These are phyloP conservation scores for Kwoniella botswanensis DNA, from an alignment of 768 basidiomycete genomes.

Conservation along the genomic window DNA sequence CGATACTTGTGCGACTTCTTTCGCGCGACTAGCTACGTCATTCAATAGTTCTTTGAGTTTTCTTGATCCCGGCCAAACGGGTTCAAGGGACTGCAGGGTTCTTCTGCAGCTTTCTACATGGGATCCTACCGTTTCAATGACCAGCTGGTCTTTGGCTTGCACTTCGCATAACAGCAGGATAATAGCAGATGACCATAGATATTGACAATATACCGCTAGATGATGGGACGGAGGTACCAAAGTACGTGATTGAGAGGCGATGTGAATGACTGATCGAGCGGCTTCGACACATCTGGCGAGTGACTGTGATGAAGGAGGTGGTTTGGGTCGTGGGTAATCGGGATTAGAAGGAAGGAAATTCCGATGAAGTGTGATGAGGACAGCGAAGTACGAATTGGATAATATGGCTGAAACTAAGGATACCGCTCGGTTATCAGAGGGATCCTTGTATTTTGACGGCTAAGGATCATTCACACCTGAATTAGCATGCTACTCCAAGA, in stretches of 20 bases:
- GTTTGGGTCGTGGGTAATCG: slow-evolving; percentile 43
- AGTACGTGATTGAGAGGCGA: slow-evolving; percentile 47
- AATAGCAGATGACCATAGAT: slow-evolving; percentile 52
- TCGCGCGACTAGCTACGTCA: slow-evolving; percentile 43
- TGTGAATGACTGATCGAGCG: slow-evolving; percentile 52
- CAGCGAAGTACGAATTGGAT: slow-evolving; percentile 50
- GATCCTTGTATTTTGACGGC: slow-evolving; percentile 51
- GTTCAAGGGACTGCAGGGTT: slow-evolving; percentile 44
- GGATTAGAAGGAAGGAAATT: slow-evolving; percentile 51
- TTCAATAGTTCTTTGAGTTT: slow-evolving; percentile 51
- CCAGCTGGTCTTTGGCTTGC: slow-evolving; percentile 48
- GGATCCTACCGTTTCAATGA: slow-evolving; percentile 47
- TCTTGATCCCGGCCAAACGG: slow-evolving; percentile 52
- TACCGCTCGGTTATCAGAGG: slow-evolving; percentile 36
- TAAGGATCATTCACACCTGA: slow-evolving; percentile 9
- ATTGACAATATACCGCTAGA: slow-evolving; percentile 49
- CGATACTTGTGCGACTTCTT: slow-evolving; percentile 29
- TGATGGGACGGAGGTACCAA: slow-evolving; percentile 52
- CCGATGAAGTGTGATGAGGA: slow-evolving; percentile 50
- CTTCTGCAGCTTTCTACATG: slow-evolving; percentile 45
- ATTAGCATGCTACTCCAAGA: neutral
- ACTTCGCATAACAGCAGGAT: slow-evolving; percentile 54
- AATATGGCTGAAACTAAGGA: slow-evolving; percentile 47
- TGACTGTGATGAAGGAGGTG: slow-evolving; percentile 46
- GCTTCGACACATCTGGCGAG: slow-evolving; percentile 50